Conservation (phyloP, 75 land plant species). For the Isoetes taiwanensis region DNA sequence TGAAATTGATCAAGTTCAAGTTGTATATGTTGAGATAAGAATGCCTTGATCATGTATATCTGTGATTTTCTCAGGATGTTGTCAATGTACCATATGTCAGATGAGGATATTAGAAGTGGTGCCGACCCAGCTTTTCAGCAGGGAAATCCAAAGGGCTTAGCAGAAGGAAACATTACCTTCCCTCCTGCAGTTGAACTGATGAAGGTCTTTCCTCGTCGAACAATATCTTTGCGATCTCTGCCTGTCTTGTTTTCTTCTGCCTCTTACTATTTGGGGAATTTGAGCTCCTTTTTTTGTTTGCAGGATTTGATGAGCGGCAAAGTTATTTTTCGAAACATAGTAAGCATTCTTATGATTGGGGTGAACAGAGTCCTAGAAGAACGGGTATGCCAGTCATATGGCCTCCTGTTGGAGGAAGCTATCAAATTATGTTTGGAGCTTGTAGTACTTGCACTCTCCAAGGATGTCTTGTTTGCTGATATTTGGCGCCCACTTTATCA, state of each 20-base stretch:
- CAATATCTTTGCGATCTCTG: not conserved
- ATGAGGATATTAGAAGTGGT: constrained; percentile 50
- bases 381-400: constrained; percentile 55
- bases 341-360: constrained; percentile 67
- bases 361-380: constrained; percentile 54
- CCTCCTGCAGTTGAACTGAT: constrained; percentile 63
- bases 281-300: not conserved
- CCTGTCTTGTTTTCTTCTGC: not conserved
- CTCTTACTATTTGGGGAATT: not conserved
- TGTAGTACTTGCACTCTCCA: constrained; percentile 53
- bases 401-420: constrained; percentile 67
- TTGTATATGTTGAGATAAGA: too few species aligned
- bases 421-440: constrained; percentile 71
- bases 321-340: constrained; percentile 63
- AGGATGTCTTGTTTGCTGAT: constrained; percentile 60
- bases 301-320: constrained; percentile 98
- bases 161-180: constrained; percentile 26
- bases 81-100: constrained; percentile 56
- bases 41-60: too few species aligned
- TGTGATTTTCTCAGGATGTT: constrained; percentile 71
- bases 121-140: constrained; percentile 20
- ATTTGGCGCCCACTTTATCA: constrained; percentile 85
- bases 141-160: constrained; percentile 11
- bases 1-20: too few species aligned
- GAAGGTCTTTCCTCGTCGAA: constrained; percentile 41